Conservation (phyloP, 2,329 filamentous ascomycete species). For the Alternaria ethzedia region DNA sequence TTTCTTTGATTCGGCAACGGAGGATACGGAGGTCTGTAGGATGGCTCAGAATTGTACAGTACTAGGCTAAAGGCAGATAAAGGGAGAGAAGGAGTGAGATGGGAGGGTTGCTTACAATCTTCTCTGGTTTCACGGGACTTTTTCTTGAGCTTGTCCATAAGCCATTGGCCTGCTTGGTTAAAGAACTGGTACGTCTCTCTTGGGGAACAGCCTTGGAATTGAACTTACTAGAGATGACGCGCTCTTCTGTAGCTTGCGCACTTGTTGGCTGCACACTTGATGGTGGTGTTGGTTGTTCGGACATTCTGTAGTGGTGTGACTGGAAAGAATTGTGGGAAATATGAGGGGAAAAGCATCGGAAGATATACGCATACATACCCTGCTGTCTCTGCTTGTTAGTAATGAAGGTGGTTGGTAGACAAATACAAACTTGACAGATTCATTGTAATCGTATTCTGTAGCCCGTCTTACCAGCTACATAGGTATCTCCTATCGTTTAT, state of each 20-base stretch:
- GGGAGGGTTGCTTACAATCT: background rate
- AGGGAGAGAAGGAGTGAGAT: too few species aligned
- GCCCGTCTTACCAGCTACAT: fast-evolving
- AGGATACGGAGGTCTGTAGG: background rate
- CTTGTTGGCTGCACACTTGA: background rate
- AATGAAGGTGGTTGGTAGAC: background rate
- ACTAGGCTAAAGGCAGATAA: too few species aligned
- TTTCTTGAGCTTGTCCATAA: background rate
- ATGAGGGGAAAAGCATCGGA: background rate
- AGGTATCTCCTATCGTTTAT: background rate
- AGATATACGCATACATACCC: background rate
- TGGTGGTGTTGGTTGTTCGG: background rate
- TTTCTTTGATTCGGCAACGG: background rate
- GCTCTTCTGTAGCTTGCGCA: background rate
- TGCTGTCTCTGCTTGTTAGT: background rate
- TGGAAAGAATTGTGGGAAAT: background rate
- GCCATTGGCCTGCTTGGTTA: background rate
- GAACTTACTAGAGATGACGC: background rate
- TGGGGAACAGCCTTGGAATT: background rate
- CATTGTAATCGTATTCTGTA: background rate
- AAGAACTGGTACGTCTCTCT: fast-evolving
- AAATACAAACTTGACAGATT: background rate
- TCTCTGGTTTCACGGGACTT: background rate
- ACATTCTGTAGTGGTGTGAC: fast-evolving
- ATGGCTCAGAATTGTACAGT: too few species aligned